These are phyloP conservation scores for Crithidia fasciculata DNA, from an alignment of 208 protist species.

Conservation along the genomic window DNA sequence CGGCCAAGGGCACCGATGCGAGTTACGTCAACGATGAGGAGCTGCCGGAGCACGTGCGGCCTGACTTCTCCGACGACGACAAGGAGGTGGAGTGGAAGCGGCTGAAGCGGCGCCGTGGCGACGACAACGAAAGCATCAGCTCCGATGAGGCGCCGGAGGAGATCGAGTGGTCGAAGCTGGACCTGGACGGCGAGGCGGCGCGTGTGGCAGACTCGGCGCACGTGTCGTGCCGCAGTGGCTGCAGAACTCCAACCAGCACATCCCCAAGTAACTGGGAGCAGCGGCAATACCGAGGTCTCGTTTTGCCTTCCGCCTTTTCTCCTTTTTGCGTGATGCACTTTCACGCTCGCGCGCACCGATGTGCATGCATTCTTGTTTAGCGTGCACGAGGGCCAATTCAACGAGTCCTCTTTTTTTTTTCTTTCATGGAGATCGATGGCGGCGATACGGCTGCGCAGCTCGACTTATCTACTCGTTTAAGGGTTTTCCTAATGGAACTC, in stretches of 20 bases:
- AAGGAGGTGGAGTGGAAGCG: slow-evolving; percentile 86
- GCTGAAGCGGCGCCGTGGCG: slow-evolving; percentile 29
- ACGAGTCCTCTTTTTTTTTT: too few species aligned
- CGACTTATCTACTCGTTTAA: too few species aligned
- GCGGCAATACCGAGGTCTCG: too few species aligned
- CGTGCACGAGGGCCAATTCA: too few species aligned
- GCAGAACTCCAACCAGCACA: background rate
- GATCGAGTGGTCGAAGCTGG: slow-evolving; percentile 44
- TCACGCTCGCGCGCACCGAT: too few species aligned
- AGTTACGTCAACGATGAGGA: slow-evolving; percentile 92
- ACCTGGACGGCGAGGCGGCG: slow-evolving; percentile 32
- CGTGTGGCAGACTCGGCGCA: background rate
- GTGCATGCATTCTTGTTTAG: too few species aligned
- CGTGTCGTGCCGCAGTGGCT: slow-evolving; percentile 32
- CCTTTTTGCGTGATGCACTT: too few species aligned
- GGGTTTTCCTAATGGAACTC: too few species aligned
- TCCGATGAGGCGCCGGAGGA: slow-evolving; percentile 47
- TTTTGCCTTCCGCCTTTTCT: too few species aligned
- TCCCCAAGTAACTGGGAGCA: background rate
- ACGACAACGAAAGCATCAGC: slow-evolving; percentile 43
- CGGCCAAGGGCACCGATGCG: slow-evolving; percentile 73
- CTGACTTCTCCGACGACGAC: slow-evolving; percentile 91
- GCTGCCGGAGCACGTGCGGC: slow-evolving; percentile 76
- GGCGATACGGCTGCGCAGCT: too few species aligned
- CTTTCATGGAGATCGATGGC: too few species aligned